Percentiles rank a stretch among this genome's conserved stretches.
phyloP scores from a whole-genome alignment of 345 rosid genomes.

The Diplotaxis tenuifolia region DNA sequence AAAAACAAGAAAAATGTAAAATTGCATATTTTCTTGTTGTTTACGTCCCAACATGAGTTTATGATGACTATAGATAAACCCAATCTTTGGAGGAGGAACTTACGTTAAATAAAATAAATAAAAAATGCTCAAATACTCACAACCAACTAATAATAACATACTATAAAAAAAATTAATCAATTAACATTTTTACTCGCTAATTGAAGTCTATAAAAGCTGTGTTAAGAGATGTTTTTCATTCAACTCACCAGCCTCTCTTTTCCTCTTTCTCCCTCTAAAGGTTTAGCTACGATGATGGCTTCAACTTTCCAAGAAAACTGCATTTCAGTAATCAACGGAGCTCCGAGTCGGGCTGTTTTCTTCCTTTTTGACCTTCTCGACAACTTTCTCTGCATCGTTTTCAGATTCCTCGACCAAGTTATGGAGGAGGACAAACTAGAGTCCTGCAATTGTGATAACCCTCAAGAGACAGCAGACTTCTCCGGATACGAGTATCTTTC shows the following conservation, averaged over 20 bases:
- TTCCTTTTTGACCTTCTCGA: conserved; percentile 60
- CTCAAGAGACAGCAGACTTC: conserved; percentile 6
- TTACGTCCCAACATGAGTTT: background rate
- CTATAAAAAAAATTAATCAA: background rate
- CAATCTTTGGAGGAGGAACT: background rate
- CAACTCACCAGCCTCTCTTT: background rate
- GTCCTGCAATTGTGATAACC: conserved; percentile 45
- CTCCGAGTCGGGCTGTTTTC: conserved; percentile 43
- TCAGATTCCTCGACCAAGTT: conserved; percentile 48
- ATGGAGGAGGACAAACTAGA: conserved; percentile 54
- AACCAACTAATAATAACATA: background rate
- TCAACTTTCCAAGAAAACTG: conserved; percentile 33
- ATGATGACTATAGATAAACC: too few relatives aligned
- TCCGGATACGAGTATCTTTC: conserved; percentile 18
- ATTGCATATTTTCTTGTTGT: background rate
- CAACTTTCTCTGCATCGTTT: conserved; percentile 44
- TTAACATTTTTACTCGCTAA: background rate
- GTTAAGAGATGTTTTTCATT: background rate
- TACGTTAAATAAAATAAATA: background rate
- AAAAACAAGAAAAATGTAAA: background rate
- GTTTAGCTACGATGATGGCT: conserved; percentile 28
- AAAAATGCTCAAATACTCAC: background rate
- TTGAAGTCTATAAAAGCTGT: conserved; percentile 11
- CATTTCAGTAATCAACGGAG: conserved; percentile 29
- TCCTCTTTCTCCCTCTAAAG: conserved; percentile 1